These are phyloP conservation scores for Hypoxylon sp. DNA, from an alignment of 2,329 filamentous ascomycete species.

Conservation along the genomic window DNA sequence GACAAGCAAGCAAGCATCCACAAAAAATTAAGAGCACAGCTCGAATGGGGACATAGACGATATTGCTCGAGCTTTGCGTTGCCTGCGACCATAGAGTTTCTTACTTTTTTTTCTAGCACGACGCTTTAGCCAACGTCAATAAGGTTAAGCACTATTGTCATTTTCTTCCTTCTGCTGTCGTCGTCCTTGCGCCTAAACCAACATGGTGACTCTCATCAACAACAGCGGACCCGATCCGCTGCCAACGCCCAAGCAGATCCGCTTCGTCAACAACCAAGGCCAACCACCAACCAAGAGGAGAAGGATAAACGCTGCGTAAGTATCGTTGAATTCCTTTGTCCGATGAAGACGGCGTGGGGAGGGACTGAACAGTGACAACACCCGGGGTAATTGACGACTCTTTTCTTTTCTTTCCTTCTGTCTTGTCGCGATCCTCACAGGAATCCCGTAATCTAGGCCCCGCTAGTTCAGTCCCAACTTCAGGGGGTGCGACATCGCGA, in stretches of 20 bases:
- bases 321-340: conserved; percentile 49
- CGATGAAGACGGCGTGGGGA: conserved; percentile 26
- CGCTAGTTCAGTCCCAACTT: conserved; percentile 40
- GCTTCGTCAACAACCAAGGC: conserved; percentile 86
- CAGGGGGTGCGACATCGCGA: conserved; percentile 32
- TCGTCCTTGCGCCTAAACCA: conserved; percentile 35
- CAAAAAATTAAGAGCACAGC: conserved; percentile 38
- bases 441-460: conserved; percentile 39
- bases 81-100: conserved; percentile 24
- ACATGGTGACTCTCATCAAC: conserved; percentile 64
- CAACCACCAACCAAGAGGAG: conserved; percentile 84
- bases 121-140: conserved; percentile 9
- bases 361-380: conserved; percentile 36
- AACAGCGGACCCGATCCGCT: conserved; percentile 53
- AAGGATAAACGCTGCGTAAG: conserved; percentile 83
- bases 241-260: conserved; percentile 72
- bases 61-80: conserved; percentile 23
- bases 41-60: conserved; percentile 29
- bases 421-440: conserved; percentile 39
- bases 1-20: conserved; percentile 27
- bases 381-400: conserved; percentile 40
- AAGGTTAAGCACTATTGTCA: conserved; percentile 31
- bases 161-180: conserved; percentile 52
- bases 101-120: conserved; percentile 14
- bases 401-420: conserved; percentile 30